Evolutionary conservation across 441 rosid species (phyloP).

Genomic region (Brassica hybrid): DNA sequence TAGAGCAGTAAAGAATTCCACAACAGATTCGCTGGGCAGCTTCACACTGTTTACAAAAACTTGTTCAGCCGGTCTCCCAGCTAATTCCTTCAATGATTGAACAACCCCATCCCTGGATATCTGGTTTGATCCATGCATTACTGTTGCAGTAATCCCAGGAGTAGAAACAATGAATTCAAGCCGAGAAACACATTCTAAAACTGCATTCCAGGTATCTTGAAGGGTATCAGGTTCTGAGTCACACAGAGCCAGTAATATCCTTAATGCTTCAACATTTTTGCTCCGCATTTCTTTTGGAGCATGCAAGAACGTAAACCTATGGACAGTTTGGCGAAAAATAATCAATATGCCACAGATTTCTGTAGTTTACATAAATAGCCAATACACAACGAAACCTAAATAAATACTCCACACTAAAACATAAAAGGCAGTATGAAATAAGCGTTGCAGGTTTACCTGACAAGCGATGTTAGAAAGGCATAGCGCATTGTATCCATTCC

Average conservation of each 20-base stretch:
- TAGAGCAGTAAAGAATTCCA: conserved; percentile 97
- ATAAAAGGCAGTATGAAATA: conserved; percentile 11
- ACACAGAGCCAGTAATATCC: conserved; percentile 78
- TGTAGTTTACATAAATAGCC: conserved; percentile 7
- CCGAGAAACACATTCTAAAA: conserved; percentile 98
- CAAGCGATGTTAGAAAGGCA: conserved; percentile 96
- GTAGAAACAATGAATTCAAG: conserved; percentile 96
- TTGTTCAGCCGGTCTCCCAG: conserved; percentile 97
- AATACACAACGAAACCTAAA: conserved; percentile 24
- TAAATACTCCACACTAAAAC: conserved; percentile 17
- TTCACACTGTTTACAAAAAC: conserved; percentile 92
- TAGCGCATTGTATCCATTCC: conserved; percentile 99
- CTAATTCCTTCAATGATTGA: conserved; percentile 87
- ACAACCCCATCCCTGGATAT: conserved; percentile 97
- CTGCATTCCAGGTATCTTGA: conserved; percentile 99
- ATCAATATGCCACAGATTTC: conserved; percentile 35
- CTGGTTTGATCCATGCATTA: conserved; percentile 98
- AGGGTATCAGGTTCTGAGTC: conserved; percentile 87
- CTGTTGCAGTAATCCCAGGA: conserved; percentile 92
- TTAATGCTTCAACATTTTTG: conserved; percentile 98
- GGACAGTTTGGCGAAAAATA: conserved; percentile 41
- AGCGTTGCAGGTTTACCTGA: conserved; percentile 62
- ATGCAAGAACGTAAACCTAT: conserved; percentile 99
- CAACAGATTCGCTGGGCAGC: conserved; percentile 91
- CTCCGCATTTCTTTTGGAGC: conserved; percentile 98